Conservation (phyloP, 306 rosid species). For the Lathyrus oleraceus region DNA sequence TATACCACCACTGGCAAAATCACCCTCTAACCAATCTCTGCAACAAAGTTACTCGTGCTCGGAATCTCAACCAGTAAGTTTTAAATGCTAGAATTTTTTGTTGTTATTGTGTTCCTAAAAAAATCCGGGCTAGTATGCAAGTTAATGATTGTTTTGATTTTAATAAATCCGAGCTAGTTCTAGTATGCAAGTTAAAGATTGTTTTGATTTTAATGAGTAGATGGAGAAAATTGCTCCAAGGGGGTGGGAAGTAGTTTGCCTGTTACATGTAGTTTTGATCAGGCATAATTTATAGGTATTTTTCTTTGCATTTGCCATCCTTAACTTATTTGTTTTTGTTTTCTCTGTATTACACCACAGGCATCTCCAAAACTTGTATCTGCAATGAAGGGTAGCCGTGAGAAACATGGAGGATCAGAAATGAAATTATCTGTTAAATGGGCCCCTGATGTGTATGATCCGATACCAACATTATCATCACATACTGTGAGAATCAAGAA, state of each 20-base stretch:
- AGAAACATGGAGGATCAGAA: conserved; percentile 39
- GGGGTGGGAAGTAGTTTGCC: not conserved
- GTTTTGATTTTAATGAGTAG: conserved; percentile 4
- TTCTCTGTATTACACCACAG: conserved; percentile 40
- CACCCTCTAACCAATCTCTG: conserved; percentile 36
- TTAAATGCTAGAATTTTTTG: not conserved
- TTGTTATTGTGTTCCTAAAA: not conserved
- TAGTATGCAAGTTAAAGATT: not conserved
- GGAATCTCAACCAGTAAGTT: conserved; percentile 57
- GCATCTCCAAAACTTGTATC: conserved; percentile 61
- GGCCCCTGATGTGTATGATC: conserved; percentile 94
- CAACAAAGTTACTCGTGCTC: conserved; percentile 43
- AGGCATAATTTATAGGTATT: not conserved
- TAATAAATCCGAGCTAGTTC: not conserved
- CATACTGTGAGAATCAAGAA: conserved; percentile 66
- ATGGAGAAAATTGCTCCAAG: not conserved
- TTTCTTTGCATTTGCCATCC: not conserved
- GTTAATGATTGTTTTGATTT: not conserved
- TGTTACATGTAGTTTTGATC: not conserved
- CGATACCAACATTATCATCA: conserved; percentile 54
- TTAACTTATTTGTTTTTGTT: conserved; percentile 22
- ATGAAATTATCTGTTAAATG: conserved; percentile 66
- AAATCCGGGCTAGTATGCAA: not conserved
- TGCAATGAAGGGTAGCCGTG: conserved; percentile 84
- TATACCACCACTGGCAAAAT: conserved; percentile 30